A percentile compares a stretch with the other conserved stretches of the same genome.
phyloP scores from a whole-genome alignment of 345 rosid species.

The Citrus trifoliata region DNA sequence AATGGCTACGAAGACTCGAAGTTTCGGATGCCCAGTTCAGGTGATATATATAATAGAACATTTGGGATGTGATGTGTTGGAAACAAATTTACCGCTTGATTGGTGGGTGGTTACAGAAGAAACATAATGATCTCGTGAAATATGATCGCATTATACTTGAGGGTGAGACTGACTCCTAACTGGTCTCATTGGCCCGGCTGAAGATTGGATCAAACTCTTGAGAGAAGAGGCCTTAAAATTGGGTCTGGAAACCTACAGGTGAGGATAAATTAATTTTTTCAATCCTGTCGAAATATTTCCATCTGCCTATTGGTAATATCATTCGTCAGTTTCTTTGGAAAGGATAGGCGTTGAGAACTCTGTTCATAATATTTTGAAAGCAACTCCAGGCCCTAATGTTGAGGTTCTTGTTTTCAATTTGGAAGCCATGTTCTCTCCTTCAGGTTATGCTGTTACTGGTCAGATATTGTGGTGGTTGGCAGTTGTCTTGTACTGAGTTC shows the following conservation, averaged over 20 bases:
- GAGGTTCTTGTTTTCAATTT: neutral
- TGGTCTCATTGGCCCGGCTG: slow-evolving; percentile 32
- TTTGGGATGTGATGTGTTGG: slow-evolving; percentile 60
- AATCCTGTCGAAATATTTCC: neutral
- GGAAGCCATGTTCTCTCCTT: neutral
- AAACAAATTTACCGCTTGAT: slow-evolving; percentile 10
- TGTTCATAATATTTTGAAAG: neutral
- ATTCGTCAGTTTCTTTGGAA: neutral
- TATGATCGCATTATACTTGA: slow-evolving; percentile 11
- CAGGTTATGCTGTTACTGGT: neutral
- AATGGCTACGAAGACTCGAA: slow-evolving; percentile 66
- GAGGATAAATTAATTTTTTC: neutral
- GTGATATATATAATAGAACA: slow-evolving; percentile 64
- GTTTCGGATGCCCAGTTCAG: slow-evolving; percentile 61
- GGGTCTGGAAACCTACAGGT: slow-evolving; percentile 40
- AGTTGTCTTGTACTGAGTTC: neutral
- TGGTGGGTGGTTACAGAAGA: slow-evolving; percentile 25
- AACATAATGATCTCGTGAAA: slow-evolving; percentile 4
- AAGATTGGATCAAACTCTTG: slow-evolving; percentile 32
- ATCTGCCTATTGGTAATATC: neutral
- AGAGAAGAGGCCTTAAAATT: slow-evolving; percentile 15
- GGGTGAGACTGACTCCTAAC: slow-evolving; percentile 21
- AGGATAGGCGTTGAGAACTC: neutral
- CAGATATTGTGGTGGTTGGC: neutral
- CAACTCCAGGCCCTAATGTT: neutral